Base-by-base conservation (phyloP, 257 asterid genomes). In the Leptodermis oblonga region DNA sequence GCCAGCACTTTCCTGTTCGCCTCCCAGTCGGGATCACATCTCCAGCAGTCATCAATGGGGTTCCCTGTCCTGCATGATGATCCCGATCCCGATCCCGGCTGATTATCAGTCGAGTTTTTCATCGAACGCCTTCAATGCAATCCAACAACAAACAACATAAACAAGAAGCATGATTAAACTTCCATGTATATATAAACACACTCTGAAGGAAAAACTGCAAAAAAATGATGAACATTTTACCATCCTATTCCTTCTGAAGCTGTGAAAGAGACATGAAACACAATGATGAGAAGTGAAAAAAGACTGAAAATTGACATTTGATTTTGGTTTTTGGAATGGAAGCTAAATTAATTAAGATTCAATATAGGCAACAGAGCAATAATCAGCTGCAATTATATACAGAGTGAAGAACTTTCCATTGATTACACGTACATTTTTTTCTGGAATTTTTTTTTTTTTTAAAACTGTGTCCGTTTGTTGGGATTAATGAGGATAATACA, bases 41-140 rank as follows among this genome's bases (percentile, higher is more conserved):
- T 46, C 94, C 92, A 89, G 72, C 91, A 88, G 28, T 88, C 96
- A 59, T 88, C 93, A 11, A 83, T 83, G 1, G 96, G 91, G 48
- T 89, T 89, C 1, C 91, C 92, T 0, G 82, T 86, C 62, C 83
- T 65, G 52, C 92, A 88, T 0, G 83, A 37, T 59, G 65, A 59
- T 56, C 62, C 62, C 0, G 62, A 17, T 5, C 25, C 5, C 3
- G 37, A 17, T 45, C 70, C 77, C 0, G 46, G 14, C 25, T 36
- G 45, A 26, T 65, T 74, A 55, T 67, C 69, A 3, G 75, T 74
- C 8, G 82, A 65, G 43, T 73, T 73, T 46, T 67, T 67, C 62
- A 59, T 36, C 2, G 69, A 26, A 13, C 73, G 64, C 78, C 78
- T 73, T 62, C 22, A 15, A 4, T 20, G 26, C 1, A 13, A 54